A percentile compares a stretch with the other conserved stretches of the same genome.
These are phyloP conservation scores for Saccharomycopsis phalli DNA, from an alignment of 1,139 yeast species.

Conservation along the genomic window DNA sequence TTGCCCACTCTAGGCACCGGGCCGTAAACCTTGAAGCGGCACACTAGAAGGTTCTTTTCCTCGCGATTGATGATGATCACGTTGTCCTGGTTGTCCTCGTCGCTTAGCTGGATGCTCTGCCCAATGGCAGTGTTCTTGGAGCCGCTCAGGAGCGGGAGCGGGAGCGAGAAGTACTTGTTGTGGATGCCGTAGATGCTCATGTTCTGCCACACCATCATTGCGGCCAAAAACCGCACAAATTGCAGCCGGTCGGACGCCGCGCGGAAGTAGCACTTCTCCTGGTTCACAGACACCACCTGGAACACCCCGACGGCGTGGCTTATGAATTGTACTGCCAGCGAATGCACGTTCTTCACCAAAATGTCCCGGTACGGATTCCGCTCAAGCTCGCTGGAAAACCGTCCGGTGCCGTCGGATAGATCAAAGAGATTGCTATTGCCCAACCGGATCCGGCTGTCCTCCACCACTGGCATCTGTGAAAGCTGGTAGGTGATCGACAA, in stretches of 20 bases:
- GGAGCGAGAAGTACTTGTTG: slow-evolving; percentile 31
- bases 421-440: slow-evolving; percentile 6
- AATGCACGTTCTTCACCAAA: slow-evolving; percentile 31
- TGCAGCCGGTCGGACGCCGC: slow-evolving; percentile 31
- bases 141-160: slow-evolving; percentile 14
- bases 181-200: slow-evolving; percentile 49
- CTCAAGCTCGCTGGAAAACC: slow-evolving; percentile 1
- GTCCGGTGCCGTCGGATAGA: slow-evolving; percentile 1
- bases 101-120: slow-evolving; percentile 15
- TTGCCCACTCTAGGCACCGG: slow-evolving; percentile 39
- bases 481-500: slow-evolving; percentile 9
- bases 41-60: slow-evolving; percentile 38
- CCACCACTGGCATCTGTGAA: neutral
- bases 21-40: slow-evolving; percentile 57
- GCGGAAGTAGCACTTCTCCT: slow-evolving; percentile 36
- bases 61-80: slow-evolving; percentile 18
- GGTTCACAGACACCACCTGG: slow-evolving; percentile 39
- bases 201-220: slow-evolving; percentile 57
- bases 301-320: slow-evolving; percentile 32
- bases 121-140: neutral
- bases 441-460: slow-evolving; percentile 3
- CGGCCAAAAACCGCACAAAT: slow-evolving; percentile 42
- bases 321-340: slow-evolving; percentile 24
- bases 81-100: slow-evolving; percentile 17
- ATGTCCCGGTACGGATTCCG: slow-evolving; percentile 21